A percentile compares a stretch with the other conserved stretches of the same genome.
phyloP scores from a whole-genome alignment of 345 rosid genomes.

The Arabis alpina region DNA sequence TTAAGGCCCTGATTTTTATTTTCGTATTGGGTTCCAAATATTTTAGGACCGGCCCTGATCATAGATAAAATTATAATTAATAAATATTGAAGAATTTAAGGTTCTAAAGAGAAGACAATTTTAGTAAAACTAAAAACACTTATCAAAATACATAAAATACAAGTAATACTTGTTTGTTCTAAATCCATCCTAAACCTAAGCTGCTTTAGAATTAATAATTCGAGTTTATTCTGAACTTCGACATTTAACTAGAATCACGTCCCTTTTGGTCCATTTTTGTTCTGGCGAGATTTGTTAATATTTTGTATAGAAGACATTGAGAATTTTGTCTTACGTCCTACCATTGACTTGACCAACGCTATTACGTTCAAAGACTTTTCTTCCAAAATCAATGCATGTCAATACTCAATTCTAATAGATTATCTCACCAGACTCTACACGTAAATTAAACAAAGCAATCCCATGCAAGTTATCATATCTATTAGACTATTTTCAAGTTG shows the following conservation, averaged over 20 bases:
- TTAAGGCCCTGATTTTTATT: no score
- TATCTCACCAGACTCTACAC: slow-evolving; percentile 18
- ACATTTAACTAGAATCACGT: neutral
- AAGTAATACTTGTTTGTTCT: neutral
- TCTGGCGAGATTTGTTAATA: neutral
- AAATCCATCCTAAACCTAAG: neutral
- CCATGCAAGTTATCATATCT: slow-evolving; percentile 1
- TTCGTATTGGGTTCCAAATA: no score
- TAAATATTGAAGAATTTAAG: no score
- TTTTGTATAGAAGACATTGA: slow-evolving; percentile 4
- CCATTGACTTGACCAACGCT: slow-evolving; percentile 33
- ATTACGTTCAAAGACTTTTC: slow-evolving; percentile 21
- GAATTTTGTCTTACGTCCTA: slow-evolving; percentile 14
- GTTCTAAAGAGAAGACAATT: no score
- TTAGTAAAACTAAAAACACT: neutral
- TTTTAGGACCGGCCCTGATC: no score
- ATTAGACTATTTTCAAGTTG: slow-evolving; percentile 2
- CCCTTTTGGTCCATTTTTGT: no score
- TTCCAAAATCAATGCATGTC: slow-evolving; percentile 8
- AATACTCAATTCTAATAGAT: neutral
- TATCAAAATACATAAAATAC: neutral
- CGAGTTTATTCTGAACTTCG: neutral
- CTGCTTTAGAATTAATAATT: neutral
- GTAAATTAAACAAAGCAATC: neutral
- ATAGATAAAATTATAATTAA: no score